Percentiles rank a stretch among this genome's conserved stretches.
These are phyloP conservation scores for Gracilaria vermiculophylla DNA, from an alignment of 23 red algal genomes.

Conservation along the genomic window DNA sequence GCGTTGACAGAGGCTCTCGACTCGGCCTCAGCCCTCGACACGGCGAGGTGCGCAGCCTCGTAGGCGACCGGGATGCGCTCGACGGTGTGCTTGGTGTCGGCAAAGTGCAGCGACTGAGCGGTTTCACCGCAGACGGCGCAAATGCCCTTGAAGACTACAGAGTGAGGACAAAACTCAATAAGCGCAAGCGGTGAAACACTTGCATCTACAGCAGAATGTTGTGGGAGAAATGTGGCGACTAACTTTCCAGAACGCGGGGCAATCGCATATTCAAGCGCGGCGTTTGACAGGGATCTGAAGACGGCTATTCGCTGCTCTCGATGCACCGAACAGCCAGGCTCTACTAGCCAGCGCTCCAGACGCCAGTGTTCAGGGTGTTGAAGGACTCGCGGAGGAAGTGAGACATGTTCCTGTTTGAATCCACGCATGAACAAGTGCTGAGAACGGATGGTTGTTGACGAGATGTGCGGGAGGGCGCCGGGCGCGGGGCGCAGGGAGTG, in stretches of 20 bases:
- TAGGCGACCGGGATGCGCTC: conserved; percentile 67
- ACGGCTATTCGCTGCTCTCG: conserved; percentile 42
- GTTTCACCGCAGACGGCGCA: conserved; percentile 83
- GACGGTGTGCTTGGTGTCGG: conserved; percentile 19
- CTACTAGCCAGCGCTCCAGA: conserved; percentile 43
- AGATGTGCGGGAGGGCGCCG: neutral
- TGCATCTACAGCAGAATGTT: neutral
- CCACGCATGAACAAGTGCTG: conserved; percentile 2
- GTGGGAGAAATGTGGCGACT: neutral
- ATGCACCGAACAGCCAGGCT: conserved; percentile 7
- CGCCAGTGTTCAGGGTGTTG: conserved; percentile 28
- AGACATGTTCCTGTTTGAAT: conserved; percentile 24
- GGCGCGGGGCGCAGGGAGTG: neutral
- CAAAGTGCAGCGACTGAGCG: conserved; percentile 41
- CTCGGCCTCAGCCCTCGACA: conserved; percentile 71
- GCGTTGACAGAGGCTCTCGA: conserved; percentile 58
- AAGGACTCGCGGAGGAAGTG: conserved; percentile 8
- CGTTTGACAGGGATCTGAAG: conserved; percentile 21
- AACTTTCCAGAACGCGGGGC: conserved; percentile 41
- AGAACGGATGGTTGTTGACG: neutral
- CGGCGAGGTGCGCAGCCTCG: conserved; percentile 31
- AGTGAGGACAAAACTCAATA: conserved; percentile 78
- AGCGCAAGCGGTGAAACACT: conserved; percentile 6
- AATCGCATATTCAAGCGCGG: conserved; percentile 39
- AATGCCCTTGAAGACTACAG: conserved; percentile 76